Evolutionary conservation across 805 yeast species (phyloP).

Genomic region (Candida nitratophila): DNA sequence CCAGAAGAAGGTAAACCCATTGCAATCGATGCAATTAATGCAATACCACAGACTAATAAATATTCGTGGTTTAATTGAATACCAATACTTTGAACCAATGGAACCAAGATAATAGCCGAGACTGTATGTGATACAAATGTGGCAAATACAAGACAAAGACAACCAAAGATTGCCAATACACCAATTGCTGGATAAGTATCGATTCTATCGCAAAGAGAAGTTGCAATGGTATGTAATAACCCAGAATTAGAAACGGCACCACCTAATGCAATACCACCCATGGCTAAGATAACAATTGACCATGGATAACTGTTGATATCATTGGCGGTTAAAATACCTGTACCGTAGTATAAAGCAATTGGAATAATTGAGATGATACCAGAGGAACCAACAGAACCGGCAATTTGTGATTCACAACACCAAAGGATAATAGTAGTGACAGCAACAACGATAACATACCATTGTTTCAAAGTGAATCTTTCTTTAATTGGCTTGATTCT

Average conservation of each 20-base stretch:
- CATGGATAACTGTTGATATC: conserved; percentile 48
- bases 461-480: conserved; percentile 36
- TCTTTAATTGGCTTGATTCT: conserved; percentile 40
- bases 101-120: conserved; percentile 45
- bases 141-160: conserved; percentile 43
- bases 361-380: conserved; percentile 44
- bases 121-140: conserved; percentile 51
- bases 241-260: conserved; percentile 43
- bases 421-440: conserved; percentile 39
- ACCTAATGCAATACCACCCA: conserved; percentile 51
- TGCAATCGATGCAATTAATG: conserved; percentile 46
- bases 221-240: conserved; percentile 38
- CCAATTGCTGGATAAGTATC: conserved; percentile 36
- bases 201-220: conserved; percentile 34
- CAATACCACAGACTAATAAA: conserved; percentile 41
- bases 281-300: conserved; percentile 47
- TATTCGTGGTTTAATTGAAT: conserved; percentile 37
- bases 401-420: conserved; percentile 38
- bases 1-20: conserved; percentile 53
- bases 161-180: conserved; percentile 40
- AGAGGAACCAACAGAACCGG: conserved; percentile 37
- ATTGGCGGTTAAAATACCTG: conserved; percentile 39
- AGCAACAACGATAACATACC: conserved; percentile 34
- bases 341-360: conserved; percentile 40
- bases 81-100: conserved; percentile 45